These are phyloP conservation scores for Paraconiothyrium sp. DNA, from an alignment of 2,329 filamentous ascomycete species.

Conservation along the genomic window DNA sequence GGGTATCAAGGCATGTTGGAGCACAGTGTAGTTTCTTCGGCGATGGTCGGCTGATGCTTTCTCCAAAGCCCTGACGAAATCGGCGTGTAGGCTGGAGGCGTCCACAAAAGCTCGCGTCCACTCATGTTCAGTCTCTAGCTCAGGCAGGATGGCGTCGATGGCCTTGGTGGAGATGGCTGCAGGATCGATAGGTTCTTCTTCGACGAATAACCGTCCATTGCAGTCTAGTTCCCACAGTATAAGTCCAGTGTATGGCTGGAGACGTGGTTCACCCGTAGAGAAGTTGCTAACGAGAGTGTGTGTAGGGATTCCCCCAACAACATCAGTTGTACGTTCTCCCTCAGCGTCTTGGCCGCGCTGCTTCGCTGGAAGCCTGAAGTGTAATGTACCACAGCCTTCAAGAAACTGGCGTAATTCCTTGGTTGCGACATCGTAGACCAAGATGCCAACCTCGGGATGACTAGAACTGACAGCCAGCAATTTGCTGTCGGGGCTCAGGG, in stretches of 20 bases:
- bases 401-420: constrained; percentile 35
- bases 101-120: constrained; percentile 38
- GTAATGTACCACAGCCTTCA: constrained; percentile 31
- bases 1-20: constrained; percentile 27
- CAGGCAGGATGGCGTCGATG: constrained; percentile 35
- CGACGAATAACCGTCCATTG: constrained; percentile 36
- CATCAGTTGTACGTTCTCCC: background rate
- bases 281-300: constrained; percentile 36
- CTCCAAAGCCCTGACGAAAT: constrained; percentile 31
- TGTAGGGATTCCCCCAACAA: constrained; percentile 17
- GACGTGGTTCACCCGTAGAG: constrained; percentile 9
- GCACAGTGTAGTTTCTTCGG: constrained; percentile 30
- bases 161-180: constrained; percentile 34
- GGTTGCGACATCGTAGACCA: constrained; percentile 34
- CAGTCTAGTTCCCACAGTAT: constrained; percentile 41
- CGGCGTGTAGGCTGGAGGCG: constrained; percentile 29
- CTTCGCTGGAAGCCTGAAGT: constrained; percentile 25
- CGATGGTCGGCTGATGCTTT: constrained; percentile 32
- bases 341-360: background rate
- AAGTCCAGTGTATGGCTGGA: constrained; percentile 19
- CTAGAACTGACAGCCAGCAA: constrained; percentile 35
- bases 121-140: constrained; percentile 36
- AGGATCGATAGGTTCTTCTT: constrained; percentile 39
- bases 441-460: constrained; percentile 18
- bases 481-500: constrained; percentile 34